Conservation (phyloP, 257 asterid genomes). For the Scutellaria baicalensis region DNA sequence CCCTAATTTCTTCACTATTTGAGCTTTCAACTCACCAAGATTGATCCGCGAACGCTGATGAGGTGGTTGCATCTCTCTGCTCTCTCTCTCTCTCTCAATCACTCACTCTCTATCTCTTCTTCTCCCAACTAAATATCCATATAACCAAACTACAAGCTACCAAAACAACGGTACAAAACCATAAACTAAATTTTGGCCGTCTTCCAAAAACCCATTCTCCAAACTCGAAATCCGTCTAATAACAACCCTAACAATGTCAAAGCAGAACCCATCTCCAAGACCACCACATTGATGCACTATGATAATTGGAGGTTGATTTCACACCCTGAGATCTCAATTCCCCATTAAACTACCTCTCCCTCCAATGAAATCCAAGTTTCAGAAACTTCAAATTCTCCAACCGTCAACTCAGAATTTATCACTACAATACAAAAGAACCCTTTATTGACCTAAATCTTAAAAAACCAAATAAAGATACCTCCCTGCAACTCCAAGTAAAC, state of each 20-base stretch:
- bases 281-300: constrained; percentile 20
- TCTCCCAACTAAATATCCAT: constrained; percentile 47
- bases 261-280: constrained; percentile 43
- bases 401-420: constrained; percentile 16
- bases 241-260: constrained; percentile 32
- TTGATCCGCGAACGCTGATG: constrained; percentile 68
- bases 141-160: constrained; percentile 18
- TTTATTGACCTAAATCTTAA: constrained; percentile 21
- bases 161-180: constrained; percentile 27
- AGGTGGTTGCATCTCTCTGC: constrained; percentile 68
- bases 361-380: constrained; percentile 45
- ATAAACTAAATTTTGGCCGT: constrained; percentile 42
- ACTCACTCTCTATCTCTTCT: constrained; percentile 1
- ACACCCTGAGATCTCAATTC: constrained; percentile 47
- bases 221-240: constrained; percentile 30
- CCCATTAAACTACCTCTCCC: constrained; percentile 59
- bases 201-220: constrained; percentile 24
- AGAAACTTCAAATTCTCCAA: constrained; percentile 28
- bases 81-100: constrained; percentile 6
- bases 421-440: constrained; percentile 22
- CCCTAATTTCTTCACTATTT: constrained; percentile 67
- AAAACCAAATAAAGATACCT: constrained; percentile 30
- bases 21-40: constrained; percentile 71
- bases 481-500: constrained; percentile 49
- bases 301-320: constrained; percentile 27